Evolutionary conservation across 164 flowering plant genomes (phyloP), one percentile per base, ranked within the genome.

Genomic region (Annona squamosa): DNA sequence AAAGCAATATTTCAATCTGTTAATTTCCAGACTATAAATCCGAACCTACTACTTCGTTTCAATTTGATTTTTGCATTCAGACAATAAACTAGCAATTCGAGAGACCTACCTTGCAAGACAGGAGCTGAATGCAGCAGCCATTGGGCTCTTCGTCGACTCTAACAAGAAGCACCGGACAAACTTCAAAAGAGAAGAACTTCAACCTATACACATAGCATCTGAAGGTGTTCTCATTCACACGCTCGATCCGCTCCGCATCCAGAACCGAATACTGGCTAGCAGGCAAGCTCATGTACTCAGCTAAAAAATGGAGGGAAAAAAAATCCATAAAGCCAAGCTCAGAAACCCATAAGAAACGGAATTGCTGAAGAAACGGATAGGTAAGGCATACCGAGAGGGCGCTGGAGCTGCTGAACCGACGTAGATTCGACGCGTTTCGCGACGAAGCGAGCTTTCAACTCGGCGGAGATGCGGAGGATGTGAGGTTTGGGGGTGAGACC

Each of bases 201-300:
- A 92, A 75, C 74, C 82, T 80, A 65, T 89, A 90, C 19, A 91
- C 97, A 77, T 87, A 89, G 77, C 97, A 94, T 85, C 88, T 79
- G 71, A 94, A 91, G 0, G 98, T 92, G 65, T 78, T 87, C 4
- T 92, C 97, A 77, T 94, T 96, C 10, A 94, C 85, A 46, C 97
- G 80, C 82, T 92, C 98, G 16, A 94, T 94, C 79, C 98, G 85
- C 87, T 92, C 89, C 0, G 97, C 98, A 77, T 94, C 98, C 84
- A 94, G 74, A 71, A 94, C 97, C 26, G 97, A 92, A 83, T 94
- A 94, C 73, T 92, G 98, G 76, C 98, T 92, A 46, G 97, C 97
- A 13, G 97, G 98, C 85, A 94, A 83, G 72, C 93, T 87, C 97
- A 94, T 91, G 62, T 94, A 94, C 73, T 93, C 95, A 71, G 63